Percentiles rank a stretch among this genome's conserved stretches.
These are phyloP conservation scores for Batkoa obscura DNA, from an alignment of 371 early-diverging fungal genomes.

Conservation along the genomic window DNA sequence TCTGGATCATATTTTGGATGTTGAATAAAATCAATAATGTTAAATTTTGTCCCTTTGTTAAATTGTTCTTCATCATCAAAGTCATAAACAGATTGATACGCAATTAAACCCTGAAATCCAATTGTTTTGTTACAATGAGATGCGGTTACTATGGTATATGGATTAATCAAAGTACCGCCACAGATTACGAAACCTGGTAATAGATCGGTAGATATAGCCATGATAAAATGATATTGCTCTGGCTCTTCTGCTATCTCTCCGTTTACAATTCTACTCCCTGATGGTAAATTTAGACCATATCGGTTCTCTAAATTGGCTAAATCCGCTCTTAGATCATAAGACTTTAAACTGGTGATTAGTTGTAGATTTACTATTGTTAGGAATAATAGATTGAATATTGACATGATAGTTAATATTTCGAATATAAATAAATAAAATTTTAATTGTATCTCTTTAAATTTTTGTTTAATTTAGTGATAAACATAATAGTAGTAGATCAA, in stretches of 20 bases:
- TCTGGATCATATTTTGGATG: slow-evolving; percentile 2
- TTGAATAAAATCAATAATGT: background rate
- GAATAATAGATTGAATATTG: too few species aligned
- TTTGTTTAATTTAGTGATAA: too few species aligned
- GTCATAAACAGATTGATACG: background rate
- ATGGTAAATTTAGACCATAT: too few species aligned
- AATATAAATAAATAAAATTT: too few species aligned
- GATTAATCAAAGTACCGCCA: background rate
- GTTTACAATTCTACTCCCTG: background rate
- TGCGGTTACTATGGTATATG: background rate
- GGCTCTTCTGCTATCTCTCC: background rate
- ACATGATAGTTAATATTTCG: too few species aligned
- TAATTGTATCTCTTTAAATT: too few species aligned
- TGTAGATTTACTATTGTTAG: too few species aligned
- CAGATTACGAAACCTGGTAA: background rate
- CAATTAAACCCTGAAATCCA: background rate
- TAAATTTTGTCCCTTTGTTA: background rate
- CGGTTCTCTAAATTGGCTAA: too few species aligned
- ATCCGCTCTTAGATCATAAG: too few species aligned
- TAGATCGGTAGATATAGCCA: background rate
- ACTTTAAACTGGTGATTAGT: too few species aligned
- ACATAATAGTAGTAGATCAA: too few species aligned
- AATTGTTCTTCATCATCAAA: background rate
- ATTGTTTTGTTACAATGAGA: background rate
- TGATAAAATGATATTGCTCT: background rate